Conservation (phyloP, 176 grass and related monocot genomes). For the Cenchrus purpureus region DNA sequence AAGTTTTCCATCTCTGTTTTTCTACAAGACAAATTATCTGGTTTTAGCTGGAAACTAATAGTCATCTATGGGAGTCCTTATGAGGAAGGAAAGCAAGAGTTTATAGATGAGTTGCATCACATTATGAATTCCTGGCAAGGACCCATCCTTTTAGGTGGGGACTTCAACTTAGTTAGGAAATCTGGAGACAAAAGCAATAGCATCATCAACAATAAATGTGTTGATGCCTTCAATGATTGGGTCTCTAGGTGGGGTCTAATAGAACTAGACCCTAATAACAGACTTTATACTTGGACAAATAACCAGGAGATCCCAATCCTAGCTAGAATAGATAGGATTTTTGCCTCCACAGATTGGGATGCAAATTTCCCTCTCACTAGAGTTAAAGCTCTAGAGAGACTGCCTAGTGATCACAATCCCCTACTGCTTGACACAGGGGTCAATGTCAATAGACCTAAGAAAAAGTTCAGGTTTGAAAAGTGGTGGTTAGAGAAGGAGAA, state of each 20-base stretch:
- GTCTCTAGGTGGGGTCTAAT: too few species aligned
- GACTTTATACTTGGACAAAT: not conserved
- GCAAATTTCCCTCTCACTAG: not conserved
- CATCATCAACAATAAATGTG: not conserved
- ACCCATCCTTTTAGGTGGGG: not conserved
- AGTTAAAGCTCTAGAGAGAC: not conserved
- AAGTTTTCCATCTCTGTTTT: too few species aligned
- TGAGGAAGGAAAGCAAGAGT: too few species aligned
- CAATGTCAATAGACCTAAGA: accelerated
- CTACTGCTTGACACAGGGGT: not conserved
- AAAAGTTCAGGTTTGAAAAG: not conserved
- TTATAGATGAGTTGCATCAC: too few species aligned
- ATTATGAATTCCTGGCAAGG: too few species aligned
- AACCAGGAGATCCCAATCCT: not conserved
- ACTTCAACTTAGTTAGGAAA: too few species aligned
- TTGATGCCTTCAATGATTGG: not conserved
- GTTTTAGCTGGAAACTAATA: too few species aligned
- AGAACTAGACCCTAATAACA: too few species aligned
- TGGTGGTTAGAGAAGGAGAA: not conserved
- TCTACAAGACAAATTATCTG: too few species aligned
- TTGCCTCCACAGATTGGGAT: not conserved
- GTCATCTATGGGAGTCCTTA: too few species aligned
- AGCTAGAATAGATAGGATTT: not conserved
- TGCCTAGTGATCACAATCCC: not conserved
- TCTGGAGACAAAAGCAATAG: too few species aligned